Conservation (phyloP, 805 yeast species). For the Scheffersomyces stipitis region DNA sequence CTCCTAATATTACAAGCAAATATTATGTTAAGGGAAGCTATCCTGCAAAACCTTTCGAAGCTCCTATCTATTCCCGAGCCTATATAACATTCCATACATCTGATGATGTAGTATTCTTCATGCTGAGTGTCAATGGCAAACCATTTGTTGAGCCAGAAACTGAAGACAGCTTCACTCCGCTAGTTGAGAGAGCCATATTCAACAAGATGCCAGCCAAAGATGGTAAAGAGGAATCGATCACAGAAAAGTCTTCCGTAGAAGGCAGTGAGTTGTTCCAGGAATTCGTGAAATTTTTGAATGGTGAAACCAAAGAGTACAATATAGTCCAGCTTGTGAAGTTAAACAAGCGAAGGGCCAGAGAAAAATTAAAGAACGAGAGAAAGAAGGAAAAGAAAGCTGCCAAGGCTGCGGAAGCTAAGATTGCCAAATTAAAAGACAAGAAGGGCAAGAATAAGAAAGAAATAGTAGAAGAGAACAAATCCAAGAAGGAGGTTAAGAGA, state of each 20-base stretch:
- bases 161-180: conserved; percentile 31
- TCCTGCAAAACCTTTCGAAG: conserved; percentile 16
- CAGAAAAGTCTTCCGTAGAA: conserved; percentile 10
- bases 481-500: too few species aligned
- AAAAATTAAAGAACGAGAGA: conserved; percentile 1
- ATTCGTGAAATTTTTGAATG: conserved; percentile 16
- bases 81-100: conserved; percentile 12
- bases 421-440: background rate
- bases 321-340: background rate
- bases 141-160: conserved; percentile 25
- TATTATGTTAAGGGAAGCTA: conserved; percentile 17
- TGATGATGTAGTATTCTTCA: conserved; percentile 8
- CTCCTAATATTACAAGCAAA: background rate
- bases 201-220: conserved; percentile 22
- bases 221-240: background rate
- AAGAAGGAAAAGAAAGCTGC: conserved; percentile 8
- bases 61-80: conserved; percentile 18
- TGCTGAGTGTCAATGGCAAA: conserved; percentile 11
- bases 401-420: conserved; percentile 1
- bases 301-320: conserved; percentile 9
- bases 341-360: conserved; percentile 8
- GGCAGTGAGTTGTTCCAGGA: conserved; percentile 14
- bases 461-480: too few species aligned
- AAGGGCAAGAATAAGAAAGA: background rate
- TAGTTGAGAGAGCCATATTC: conserved; percentile 33